phyloP scores from a whole-genome alignment of 169 alveolate species.

The Cryptosporidium muris region DNA sequence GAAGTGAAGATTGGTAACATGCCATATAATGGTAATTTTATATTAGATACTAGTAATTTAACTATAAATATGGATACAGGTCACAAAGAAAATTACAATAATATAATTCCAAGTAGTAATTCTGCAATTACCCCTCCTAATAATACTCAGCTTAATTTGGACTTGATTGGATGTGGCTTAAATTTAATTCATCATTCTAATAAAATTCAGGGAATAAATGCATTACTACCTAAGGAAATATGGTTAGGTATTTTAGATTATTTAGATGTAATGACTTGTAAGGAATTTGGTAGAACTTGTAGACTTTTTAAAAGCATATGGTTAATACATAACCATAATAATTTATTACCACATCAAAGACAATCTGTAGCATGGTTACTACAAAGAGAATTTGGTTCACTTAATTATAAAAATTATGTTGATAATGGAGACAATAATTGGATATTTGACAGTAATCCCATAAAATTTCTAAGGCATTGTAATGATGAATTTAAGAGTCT shows the following conservation, averaged over 20 bases:
- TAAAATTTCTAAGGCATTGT: slow-evolving; percentile 28
- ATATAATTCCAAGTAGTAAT: not conserved
- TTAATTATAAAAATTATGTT: not conserved
- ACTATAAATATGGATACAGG: not conserved
- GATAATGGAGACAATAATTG: slow-evolving; percentile 14
- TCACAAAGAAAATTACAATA: not conserved
- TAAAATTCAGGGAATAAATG: not conserved
- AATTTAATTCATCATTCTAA: not conserved
- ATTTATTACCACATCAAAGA: slow-evolving; percentile 58
- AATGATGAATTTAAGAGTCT: slow-evolving; percentile 29
- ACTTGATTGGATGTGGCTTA: no score
- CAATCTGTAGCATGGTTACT: slow-evolving; percentile 42
- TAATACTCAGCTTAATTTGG: no score
- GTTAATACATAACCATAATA: slow-evolving; percentile 30
- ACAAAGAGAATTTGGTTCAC: slow-evolving; percentile 19
- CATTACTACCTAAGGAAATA: slow-evolving; percentile 12
- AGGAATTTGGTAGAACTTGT: not conserved
- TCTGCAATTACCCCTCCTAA: no score
- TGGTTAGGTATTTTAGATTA: slow-evolving; percentile 35
- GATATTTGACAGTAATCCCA: slow-evolving; percentile 33
- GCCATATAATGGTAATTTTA: not conserved
- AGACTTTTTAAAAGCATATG: slow-evolving; percentile 1
- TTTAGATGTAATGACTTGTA: not conserved
- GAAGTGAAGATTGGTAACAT: not conserved
- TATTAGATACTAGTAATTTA: not conserved